These are phyloP conservation scores for Xylaria sp. DNA, from an alignment of 2,329 filamentous ascomycete genomes.

Conservation along the genomic window DNA sequence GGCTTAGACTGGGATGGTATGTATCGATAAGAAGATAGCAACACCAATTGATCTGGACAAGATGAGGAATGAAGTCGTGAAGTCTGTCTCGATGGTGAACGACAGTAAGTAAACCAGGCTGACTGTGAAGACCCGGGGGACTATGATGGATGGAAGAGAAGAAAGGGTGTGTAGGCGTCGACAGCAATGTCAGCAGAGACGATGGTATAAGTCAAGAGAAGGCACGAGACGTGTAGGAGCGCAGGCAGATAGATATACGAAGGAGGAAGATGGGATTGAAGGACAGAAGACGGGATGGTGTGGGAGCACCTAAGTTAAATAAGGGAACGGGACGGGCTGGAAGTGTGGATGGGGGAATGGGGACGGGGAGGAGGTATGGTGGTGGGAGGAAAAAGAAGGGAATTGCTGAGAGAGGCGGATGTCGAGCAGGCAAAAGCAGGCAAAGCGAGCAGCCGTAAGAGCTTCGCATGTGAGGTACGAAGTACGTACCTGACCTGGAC, in stretches of 20 bases:
- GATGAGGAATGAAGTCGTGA: slow-evolving; percentile 21
- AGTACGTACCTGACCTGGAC: neutral
- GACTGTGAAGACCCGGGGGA: slow-evolving; percentile 1
- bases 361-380: slow-evolving; percentile 27
- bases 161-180: slow-evolving; percentile 1
- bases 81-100: slow-evolving; percentile 6
- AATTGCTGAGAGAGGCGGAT: slow-evolving; percentile 20
- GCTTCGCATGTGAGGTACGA: slow-evolving; percentile 23
- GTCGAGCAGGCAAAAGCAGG: slow-evolving; percentile 26
- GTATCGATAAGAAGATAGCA: slow-evolving; percentile 8
- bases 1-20: slow-evolving; percentile 10
- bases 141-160: neutral
- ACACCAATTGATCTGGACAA: slow-evolving; percentile 25
- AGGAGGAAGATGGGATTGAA: slow-evolving; percentile 1
- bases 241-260: neutral
- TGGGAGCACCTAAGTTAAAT: slow-evolving; percentile 24
- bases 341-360: slow-evolving; percentile 23
- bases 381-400: slow-evolving; percentile 28
- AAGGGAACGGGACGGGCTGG: slow-evolving; percentile 22
- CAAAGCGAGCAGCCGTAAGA: slow-evolving; percentile 25
- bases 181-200: slow-evolving; percentile 1
- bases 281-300: slow-evolving; percentile 20
- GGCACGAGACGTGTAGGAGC: neutral
- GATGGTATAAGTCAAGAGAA: slow-evolving; percentile 14
- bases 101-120: slow-evolving; percentile 7